These are phyloP conservation scores for Acidomyces sp. DNA, from an alignment of 495 filamentous ascomycete genomes.

Conservation along the genomic window DNA sequence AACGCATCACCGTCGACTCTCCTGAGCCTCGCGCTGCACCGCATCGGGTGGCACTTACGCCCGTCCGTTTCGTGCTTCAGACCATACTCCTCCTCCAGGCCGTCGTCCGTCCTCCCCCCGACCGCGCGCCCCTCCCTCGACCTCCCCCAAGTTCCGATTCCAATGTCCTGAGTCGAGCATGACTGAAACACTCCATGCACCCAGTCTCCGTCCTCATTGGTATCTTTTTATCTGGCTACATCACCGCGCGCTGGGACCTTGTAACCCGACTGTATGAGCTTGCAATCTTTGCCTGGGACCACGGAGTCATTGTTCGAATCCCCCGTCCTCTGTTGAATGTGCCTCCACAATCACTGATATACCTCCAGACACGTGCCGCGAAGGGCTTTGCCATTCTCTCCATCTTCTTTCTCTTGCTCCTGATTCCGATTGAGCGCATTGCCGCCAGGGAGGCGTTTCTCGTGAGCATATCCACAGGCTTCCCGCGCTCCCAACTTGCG, in stretches of 20 bases:
- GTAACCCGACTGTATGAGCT: slow-evolving; percentile 92
- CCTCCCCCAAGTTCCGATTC: no score
- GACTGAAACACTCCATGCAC: slow-evolving; percentile 61
- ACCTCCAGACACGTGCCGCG: slow-evolving; percentile 52
- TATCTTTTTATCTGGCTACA: slow-evolving; percentile 99
- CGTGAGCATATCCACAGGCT: slow-evolving; percentile 33
- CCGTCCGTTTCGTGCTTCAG: no score
- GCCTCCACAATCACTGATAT: not conserved
- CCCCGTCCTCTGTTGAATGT: not conserved
- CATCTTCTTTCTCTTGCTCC: slow-evolving; percentile 60
- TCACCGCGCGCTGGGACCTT: slow-evolving; percentile 95
- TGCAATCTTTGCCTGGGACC: slow-evolving; percentile 92
- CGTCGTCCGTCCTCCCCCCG: no score
- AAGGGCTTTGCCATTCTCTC: slow-evolving; percentile 66
- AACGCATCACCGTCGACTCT: no score
- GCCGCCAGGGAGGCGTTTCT: slow-evolving; percentile 53
- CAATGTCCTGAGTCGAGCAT: slow-evolving; percentile 2
- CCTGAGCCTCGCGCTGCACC: no score
- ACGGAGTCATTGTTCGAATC: slow-evolving; percentile 82
- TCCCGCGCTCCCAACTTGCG: not conserved
- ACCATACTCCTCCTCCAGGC: no score
- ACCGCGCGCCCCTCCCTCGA: no score
- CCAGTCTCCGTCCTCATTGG: slow-evolving; percentile 85
- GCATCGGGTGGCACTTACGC: no score
- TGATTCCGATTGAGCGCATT: slow-evolving; percentile 59